phyloP scores from a whole-genome alignment of 306 rosid species.

The peach (Prunus persica) region DNA sequence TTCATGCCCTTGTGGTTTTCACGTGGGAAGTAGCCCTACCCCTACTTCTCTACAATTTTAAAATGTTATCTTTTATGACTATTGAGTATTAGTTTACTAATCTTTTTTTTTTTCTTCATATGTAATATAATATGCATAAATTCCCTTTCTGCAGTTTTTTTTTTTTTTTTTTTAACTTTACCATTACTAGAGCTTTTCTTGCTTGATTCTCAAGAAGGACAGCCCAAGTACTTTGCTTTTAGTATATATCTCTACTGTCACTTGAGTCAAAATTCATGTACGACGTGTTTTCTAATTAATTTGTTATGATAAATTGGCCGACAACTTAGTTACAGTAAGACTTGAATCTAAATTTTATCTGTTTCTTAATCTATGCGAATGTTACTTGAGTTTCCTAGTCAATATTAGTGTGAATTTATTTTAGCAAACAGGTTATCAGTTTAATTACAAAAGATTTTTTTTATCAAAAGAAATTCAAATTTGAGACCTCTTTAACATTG shows the following conservation, averaged over 20 bases:
- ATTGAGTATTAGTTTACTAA: not conserved
- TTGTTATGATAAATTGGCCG: not conserved
- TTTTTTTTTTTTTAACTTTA: too few species aligned
- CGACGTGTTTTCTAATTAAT: not conserved
- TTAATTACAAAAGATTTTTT: too few species aligned
- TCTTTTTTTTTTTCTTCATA: not conserved
- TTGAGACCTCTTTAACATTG: too few species aligned
- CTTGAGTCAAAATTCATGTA: not conserved
- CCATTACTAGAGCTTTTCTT: too few species aligned
- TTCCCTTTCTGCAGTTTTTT: not conserved
- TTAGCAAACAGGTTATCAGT: too few species aligned
- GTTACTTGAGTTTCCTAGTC: not conserved
- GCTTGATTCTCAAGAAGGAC: too few species aligned
- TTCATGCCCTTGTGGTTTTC: conserved; percentile 1
- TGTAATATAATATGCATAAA: not conserved
- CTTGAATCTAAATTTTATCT: not conserved
- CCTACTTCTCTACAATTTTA: not conserved
- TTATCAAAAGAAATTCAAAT: too few species aligned
- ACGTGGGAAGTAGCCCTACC: conserved; percentile 27
- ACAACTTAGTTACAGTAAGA: not conserved
- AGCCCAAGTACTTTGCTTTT: too few species aligned
- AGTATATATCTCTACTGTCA: not conserved
- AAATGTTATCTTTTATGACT: conserved; percentile 5
- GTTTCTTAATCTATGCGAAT: not conserved
- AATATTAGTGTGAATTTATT: too few species aligned